Evolutionary conservation across 225 moss, liverwort and hornwort genomes (phyloP), one percentile per base, ranked within the genome.

Genomic region (Pseudisothecium myosuroides): DNA sequence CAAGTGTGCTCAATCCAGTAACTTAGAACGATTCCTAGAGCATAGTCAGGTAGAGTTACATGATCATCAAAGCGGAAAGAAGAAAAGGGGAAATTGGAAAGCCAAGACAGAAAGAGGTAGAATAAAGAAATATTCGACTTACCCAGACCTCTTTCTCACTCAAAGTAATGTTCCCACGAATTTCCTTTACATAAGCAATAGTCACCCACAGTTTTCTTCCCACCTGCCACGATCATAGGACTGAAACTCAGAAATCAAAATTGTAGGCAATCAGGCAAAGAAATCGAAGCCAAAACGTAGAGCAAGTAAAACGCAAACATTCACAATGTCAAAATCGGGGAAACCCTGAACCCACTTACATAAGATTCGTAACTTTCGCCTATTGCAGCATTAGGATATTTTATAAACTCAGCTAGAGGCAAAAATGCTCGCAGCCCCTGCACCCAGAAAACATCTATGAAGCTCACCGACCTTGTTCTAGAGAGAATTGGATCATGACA

Each of bases 91-190:
- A 67, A 18, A 50, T 67, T 68, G 16, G 79, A 69, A 79, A 78
- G 61, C 32, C 39, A 86, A 43, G 56, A 64, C 27, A 85, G 39
- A 82, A 31, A 81, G 56, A 73, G 36, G 34, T 56, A 28, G 28
- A 28, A 66, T 43, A 45, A 50, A 81, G 58, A 47, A 67, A 83
- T 50, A 62, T 68, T 83, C 54, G 68, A 86, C 91, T 85, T 83
- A 94, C 93, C 92, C 93, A 94, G n/a, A 81, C 90, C 62, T 93
- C 86, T 84, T 89, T 90, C 89, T 94, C 94, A 83, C 91, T 94
- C 59, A 91, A 43, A 45, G 87, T 86, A 60, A 93, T 83, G 87
- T 93, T 93, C 37, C 88, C 90, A 87, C 82, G 84, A 72, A 17
- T 85, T 88, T 93, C 91, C n/a, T 50, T 84, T 81, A 82, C 81